phyloP scores from a whole-genome alignment of 495 filamentous ascomycete species.

The Mycothermus thermophilus region DNA sequence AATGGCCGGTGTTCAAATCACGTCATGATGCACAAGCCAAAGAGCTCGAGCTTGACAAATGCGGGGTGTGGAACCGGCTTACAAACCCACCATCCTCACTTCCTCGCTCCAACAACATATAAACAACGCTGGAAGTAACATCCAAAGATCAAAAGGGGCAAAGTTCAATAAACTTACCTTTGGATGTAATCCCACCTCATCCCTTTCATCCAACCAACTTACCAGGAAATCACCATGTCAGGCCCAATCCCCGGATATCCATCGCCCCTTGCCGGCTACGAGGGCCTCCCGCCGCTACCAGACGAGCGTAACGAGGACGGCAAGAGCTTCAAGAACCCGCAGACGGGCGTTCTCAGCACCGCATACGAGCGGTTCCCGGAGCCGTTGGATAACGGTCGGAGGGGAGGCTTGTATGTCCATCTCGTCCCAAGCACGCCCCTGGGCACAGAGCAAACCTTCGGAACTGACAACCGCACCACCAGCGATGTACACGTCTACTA shows the following conservation, averaged over 20 bases:
- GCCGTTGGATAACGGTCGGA: slow-evolving; percentile 45
- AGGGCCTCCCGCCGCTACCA: slow-evolving; percentile 45
- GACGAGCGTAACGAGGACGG: slow-evolving; percentile 50
- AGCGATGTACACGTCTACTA: slow-evolving; percentile 77
- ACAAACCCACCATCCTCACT: neutral
- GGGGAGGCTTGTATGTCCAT: slow-evolving; percentile 43
- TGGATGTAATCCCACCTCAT: too few relatives aligned
- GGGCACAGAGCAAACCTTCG: too few relatives aligned
- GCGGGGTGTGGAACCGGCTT: slow-evolving; percentile 2
- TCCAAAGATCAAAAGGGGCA: too few relatives aligned
- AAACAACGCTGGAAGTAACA: neutral
- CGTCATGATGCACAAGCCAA: slow-evolving; percentile 1
- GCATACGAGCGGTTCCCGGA: slow-evolving; percentile 52
- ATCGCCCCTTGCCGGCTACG: slow-evolving; percentile 55
- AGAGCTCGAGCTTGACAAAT: too few relatives aligned
- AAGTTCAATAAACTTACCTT: too few relatives aligned
- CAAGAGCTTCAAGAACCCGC: slow-evolving; percentile 49
- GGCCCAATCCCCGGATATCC: too few relatives aligned
- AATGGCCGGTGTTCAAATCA: neutral
- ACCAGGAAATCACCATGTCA: too few relatives aligned
- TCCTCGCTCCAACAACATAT: neutral
- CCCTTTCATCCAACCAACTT: too few relatives aligned
- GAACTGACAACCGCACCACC: too few relatives aligned
- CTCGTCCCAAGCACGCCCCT: neutral
- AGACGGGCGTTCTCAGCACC: slow-evolving; percentile 41